A percentile compares a stretch with the other conserved stretches of the same genome.
These are phyloP conservation scores for Stagonosporopsis tanaceti DNA, from an alignment of 2,329 filamentous ascomycete genomes.

Conservation along the genomic window DNA sequence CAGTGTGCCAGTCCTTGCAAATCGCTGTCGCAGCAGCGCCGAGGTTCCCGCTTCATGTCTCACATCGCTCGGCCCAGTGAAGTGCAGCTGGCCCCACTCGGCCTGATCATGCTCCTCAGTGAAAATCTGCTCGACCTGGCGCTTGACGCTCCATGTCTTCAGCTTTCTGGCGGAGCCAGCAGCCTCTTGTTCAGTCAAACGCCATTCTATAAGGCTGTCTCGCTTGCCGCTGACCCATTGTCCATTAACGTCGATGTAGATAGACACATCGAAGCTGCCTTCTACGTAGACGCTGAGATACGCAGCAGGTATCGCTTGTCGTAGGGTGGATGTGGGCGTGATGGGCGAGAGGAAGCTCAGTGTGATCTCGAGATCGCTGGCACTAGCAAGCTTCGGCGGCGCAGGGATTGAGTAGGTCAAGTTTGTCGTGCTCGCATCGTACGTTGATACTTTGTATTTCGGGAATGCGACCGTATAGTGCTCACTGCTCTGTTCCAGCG, in stretches of 20 bases:
- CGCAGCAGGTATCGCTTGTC: conserved; percentile 82
- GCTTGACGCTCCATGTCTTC: conserved; percentile 72
- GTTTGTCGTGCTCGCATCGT: conserved; percentile 75
- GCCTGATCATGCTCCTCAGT: conserved; percentile 76
- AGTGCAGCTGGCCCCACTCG: conserved; percentile 85
- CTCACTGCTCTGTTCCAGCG: conserved; percentile 54
- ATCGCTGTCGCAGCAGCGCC: conserved; percentile 69
- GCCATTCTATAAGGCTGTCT: conserved; percentile 75
- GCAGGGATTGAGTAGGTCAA: conserved; percentile 69
- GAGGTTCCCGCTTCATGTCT: conserved; percentile 77
- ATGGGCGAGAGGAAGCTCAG: conserved; percentile 79
- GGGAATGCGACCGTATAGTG: conserved; percentile 67
- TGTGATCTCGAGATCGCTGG: conserved; percentile 61
- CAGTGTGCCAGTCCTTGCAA: conserved; percentile 72
- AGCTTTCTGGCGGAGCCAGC: conserved; percentile 52
- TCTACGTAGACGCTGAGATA: conserved; percentile 77
- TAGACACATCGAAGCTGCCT: conserved; percentile 64
- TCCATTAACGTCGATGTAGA: conserved; percentile 59
- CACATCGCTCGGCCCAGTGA: conserved; percentile 73
- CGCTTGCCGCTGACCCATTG: conserved; percentile 84
- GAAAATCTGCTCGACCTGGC: conserved; percentile 71
- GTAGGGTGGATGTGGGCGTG: conserved; percentile 79
- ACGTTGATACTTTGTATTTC: conserved; percentile 66
- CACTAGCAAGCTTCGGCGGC: conserved; percentile 41
- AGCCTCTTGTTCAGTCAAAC: conserved; percentile 58